Conservation (phyloP, 129 eudicot species). For the Apium graveolens region DNA sequence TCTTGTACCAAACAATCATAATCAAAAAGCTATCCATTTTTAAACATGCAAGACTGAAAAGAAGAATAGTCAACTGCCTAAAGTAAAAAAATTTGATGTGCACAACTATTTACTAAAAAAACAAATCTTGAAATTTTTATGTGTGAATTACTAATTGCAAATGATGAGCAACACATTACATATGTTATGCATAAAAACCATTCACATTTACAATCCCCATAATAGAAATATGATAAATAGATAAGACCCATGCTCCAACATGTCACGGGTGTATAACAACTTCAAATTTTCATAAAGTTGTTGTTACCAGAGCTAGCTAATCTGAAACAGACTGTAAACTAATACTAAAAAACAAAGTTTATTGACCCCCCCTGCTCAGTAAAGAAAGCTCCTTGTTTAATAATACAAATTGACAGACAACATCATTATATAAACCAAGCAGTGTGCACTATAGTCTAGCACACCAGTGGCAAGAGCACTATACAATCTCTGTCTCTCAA, state of each 20-base stretch:
- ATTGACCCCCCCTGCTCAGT: neutral
- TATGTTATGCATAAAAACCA: neutral
- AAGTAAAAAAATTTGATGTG: too few relatives aligned
- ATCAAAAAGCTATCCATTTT: too few relatives aligned
- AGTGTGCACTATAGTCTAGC: neutral
- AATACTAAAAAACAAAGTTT: conserved; percentile 6
- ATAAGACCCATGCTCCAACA: neutral
- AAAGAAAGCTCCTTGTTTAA: too few relatives aligned
- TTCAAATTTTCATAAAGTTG: neutral
- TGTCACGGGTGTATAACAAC: neutral
- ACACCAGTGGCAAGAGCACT: neutral
- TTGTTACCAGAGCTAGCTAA: neutral
- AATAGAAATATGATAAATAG: neutral
- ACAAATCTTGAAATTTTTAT: too few relatives aligned
- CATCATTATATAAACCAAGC: neutral
- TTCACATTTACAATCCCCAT: neutral
- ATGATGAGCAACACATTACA: neutral
- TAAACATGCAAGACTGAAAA: too few relatives aligned
- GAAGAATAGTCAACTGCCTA: too few relatives aligned
- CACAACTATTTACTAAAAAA: too few relatives aligned
- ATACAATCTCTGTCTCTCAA: conserved; percentile 4
- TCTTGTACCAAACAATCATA: neutral
- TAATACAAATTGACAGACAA: too few relatives aligned
- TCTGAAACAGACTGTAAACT: neutral
- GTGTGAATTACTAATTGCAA: too few relatives aligned